Percentiles rank a stretch among this genome's conserved stretches.
Conservation (phyloP, 148 eudicot genomes). For the Nepenthes gracilis region DNA sequence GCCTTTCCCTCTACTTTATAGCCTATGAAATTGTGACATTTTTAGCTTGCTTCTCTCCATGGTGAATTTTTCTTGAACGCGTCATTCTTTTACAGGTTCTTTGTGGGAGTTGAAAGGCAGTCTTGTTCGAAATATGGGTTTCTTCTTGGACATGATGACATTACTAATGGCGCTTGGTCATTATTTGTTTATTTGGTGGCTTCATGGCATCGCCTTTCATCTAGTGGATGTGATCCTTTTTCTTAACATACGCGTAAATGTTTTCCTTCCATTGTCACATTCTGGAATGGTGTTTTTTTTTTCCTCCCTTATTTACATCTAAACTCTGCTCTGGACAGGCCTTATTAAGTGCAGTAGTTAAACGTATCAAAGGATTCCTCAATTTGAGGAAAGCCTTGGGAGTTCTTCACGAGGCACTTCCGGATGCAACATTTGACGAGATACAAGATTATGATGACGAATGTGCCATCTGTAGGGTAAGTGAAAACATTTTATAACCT, state of each 20-base stretch:
- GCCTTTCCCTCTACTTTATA: too few species aligned
- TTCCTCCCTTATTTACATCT: slow-evolving; percentile 2
- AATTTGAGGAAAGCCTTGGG: slow-evolving; percentile 73
- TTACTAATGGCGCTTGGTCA: slow-evolving; percentile 85
- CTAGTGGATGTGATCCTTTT: slow-evolving; percentile 84
- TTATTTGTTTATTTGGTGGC: slow-evolving; percentile 94
- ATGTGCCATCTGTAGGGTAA: slow-evolving; percentile 97
- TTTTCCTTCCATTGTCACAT: slow-evolving; percentile 3
- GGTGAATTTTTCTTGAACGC: neutral
- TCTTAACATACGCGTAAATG: slow-evolving; percentile 79
- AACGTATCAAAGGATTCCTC: slow-evolving; percentile 71
- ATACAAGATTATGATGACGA: slow-evolving; percentile 82
- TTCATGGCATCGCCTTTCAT: slow-evolving; percentile 98
- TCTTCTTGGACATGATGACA: slow-evolving; percentile 89
- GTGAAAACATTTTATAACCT: slow-evolving; percentile 3
- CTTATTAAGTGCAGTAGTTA: slow-evolving; percentile 69
- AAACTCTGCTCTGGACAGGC: slow-evolving; percentile 35
- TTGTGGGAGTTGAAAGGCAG: slow-evolving; percentile 90
- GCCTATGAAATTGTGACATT: neutral
- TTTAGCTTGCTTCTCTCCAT: neutral
- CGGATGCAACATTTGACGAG: slow-evolving; percentile 90
- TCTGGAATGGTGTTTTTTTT: neutral
- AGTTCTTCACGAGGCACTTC: slow-evolving; percentile 93
- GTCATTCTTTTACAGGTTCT: slow-evolving; percentile 44
- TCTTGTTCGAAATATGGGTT: slow-evolving; percentile 74